phyloP scores from a whole-genome alignment of 2,329 filamentous ascomycete species.

The Alternaria dauci region DNA sequence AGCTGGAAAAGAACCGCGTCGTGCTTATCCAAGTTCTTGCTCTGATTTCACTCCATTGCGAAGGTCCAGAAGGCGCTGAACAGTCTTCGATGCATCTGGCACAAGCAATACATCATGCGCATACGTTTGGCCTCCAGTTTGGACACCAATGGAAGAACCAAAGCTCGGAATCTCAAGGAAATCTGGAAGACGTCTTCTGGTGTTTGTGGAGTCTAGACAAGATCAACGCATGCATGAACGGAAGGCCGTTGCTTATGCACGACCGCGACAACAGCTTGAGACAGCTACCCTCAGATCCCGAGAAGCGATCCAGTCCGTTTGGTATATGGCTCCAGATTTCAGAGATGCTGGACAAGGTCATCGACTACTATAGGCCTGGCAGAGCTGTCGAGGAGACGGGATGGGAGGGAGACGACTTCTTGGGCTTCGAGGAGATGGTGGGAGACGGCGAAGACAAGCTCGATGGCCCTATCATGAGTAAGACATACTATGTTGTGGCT shows the following conservation, averaged over 20 bases:
- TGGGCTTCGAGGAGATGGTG: conserved; percentile 57
- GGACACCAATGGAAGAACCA: conserved; percentile 51
- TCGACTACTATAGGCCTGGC: conserved; percentile 57
- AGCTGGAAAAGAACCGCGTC: conserved; percentile 56
- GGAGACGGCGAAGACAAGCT: conserved; percentile 51
- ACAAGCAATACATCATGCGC: conserved; percentile 60
- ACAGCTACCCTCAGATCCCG: conserved; percentile 52
- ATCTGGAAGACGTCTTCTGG: conserved; percentile 59
- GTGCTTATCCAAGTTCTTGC: conserved; percentile 58
- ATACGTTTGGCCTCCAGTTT: conserved; percentile 59
- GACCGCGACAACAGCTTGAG: conserved; percentile 58
- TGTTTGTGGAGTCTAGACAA: conserved; percentile 60
- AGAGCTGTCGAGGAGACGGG: conserved; percentile 53
- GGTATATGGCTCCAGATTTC: conserved; percentile 58
- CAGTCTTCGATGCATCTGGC: conserved; percentile 58
- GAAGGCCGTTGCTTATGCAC: conserved; percentile 58
- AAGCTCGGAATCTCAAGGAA: conserved; percentile 49
- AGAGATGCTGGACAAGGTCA: conserved; percentile 57
- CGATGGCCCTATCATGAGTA: conserved; percentile 50
- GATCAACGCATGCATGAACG: conserved; percentile 58
- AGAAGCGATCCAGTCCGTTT: conserved; percentile 57
- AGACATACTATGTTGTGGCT: conserved; percentile 7
- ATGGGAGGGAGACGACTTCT: conserved; percentile 57
- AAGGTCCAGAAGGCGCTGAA: conserved; percentile 58
- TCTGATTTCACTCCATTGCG: conserved; percentile 57